Conservation (phyloP, 331 rosid species). For the Acacia pycnantha region DNA sequence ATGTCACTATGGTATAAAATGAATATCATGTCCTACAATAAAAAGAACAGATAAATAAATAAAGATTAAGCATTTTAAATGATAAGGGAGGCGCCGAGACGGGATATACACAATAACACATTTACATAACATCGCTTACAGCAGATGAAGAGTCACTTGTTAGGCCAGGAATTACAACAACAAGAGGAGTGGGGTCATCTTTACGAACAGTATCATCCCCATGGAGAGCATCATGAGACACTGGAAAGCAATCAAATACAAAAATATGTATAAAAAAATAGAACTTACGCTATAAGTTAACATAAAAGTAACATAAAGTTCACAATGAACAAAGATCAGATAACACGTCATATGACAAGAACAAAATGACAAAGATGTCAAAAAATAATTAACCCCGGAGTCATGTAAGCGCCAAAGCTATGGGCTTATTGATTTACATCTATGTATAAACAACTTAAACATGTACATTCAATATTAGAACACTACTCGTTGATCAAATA, state of each 20-base stretch:
- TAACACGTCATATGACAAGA: not conserved
- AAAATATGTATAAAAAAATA: not conserved
- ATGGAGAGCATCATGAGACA: slow-evolving; percentile 36
- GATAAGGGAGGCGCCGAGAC: not conserved
- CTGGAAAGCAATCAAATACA: slow-evolving; percentile 38
- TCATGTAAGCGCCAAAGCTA: not conserved
- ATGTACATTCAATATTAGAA: not conserved
- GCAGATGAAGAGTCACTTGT: slow-evolving; percentile 82
- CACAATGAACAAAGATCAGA: not conserved
- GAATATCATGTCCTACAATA: slow-evolving; percentile 3
- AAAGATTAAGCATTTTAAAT: not conserved
- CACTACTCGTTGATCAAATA: slow-evolving; percentile 18
- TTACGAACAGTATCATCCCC: slow-evolving; percentile 29
- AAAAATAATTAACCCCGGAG: slow-evolving; percentile 10
- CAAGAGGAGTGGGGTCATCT: slow-evolving; percentile 63
- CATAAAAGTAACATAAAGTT: not conserved
- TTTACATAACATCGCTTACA: slow-evolving; percentile 50
- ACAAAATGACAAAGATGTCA: not conserved
- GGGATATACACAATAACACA: slow-evolving; percentile 1
- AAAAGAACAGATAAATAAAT: not conserved
- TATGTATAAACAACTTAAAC: not conserved
- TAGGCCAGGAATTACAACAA: slow-evolving; percentile 81
- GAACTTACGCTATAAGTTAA: not conserved
- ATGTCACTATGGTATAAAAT: slow-evolving; percentile 6
- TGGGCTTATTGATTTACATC: slow-evolving; percentile 11